Evolutionary conservation across 2,329 filamentous ascomycete genomes (phyloP), one percentile per base, ranked within the genome.

Genomic region (Emmonsia crescens): DNA sequence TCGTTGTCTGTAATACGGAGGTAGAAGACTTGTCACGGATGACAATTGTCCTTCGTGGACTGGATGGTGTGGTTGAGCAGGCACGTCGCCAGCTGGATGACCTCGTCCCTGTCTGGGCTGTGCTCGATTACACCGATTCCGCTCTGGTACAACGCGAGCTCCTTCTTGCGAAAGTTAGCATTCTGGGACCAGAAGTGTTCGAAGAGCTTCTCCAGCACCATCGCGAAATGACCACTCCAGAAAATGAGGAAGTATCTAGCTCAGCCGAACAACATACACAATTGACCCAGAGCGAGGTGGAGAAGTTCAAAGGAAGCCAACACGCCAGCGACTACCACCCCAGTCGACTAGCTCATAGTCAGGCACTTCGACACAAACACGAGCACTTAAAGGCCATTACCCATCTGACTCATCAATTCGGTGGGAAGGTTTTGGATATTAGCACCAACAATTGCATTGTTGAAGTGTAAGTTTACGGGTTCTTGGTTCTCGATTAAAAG

Each of bases 391-490:
- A 93, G 79, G 91, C 89, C 62, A 96, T 99, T 71, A 99, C 94
- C 61, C 94, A 96, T 77, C 86, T 99, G 73, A 88, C 93, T 21
- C 94, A 99, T 79, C 94, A 99, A 72, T 99, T 99, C 71, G 92
- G 92, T 62, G 94, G 94, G 66, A 99, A 99, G 80, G 89, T 99
- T 31, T 77, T 99, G 69, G 94, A 99, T 76, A 97, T 99, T 70
- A 96, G 91, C 81, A 96, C 90, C 60, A 96, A 90, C 78, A 97
- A 95, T 79, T 97, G 94, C 78, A 97, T 97, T 75, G 92, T 99
- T 63, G 94, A 99, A 78, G 77, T 99, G 89, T 93, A 83, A 83
- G 89, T 83, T 36, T 40, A 59, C 55, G 60, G 63, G 72, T 60
- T 65, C 60, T 27, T 10, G 19, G 24, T 57, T 14, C 57, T 51